Evolutionary conservation across 345 rosid species (phyloP).

Genomic region (Gossypium raimondii): DNA sequence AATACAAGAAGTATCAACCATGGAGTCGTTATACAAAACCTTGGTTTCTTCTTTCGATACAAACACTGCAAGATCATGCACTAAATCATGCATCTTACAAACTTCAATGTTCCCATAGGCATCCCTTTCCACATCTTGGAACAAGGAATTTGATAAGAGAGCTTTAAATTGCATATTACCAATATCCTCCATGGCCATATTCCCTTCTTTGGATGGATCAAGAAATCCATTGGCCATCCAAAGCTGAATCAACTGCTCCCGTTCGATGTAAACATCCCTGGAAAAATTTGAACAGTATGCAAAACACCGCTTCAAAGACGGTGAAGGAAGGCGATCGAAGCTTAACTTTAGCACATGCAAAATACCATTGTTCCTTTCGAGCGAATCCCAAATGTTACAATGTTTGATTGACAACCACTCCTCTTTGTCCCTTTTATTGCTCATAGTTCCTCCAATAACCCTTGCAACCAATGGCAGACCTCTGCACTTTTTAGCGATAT

Average conservation of each 20-base stretch:
- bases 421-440: background rate
- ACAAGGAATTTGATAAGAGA: background rate
- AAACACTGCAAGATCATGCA: background rate
- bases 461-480: background rate
- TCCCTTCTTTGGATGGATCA: background rate
- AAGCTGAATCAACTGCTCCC: background rate
- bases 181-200: background rate
- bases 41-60: background rate
- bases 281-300: background rate
- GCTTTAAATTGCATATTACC: background rate
- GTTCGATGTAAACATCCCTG: background rate
- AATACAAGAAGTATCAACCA: background rate
- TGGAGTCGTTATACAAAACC: background rate
- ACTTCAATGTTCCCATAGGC: background rate
- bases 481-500: background rate
- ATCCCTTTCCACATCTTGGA: background rate
- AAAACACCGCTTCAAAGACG: background rate
- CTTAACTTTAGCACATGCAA: background rate
- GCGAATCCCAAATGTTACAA: background rate
- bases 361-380: background rate
- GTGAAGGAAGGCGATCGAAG: background rate
- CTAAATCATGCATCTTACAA: background rate
- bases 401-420: background rate
- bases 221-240: background rate
- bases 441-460: background rate